Evolutionary conservation across 257 asterid genomes (phyloP).

Genomic region (Solanum paucissectum): DNA sequence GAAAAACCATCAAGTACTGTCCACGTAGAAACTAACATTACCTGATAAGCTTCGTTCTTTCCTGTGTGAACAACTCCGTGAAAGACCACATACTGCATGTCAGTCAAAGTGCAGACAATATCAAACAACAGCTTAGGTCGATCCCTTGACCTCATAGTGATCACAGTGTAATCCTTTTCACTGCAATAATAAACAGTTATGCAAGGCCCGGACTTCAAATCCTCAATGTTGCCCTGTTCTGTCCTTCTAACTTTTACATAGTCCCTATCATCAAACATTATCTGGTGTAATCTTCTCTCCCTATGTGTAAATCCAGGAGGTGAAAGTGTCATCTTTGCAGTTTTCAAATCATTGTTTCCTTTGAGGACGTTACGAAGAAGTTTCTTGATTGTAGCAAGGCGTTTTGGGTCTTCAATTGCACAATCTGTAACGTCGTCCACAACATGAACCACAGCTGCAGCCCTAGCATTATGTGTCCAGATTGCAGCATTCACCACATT

Average conservation of each 20-base stretch:
- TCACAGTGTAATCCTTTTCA: conserved; percentile 61
- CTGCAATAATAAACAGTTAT: conserved; percentile 47
- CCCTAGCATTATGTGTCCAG: conserved; percentile 75
- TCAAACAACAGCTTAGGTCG: conserved; percentile 81
- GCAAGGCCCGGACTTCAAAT: conserved; percentile 36
- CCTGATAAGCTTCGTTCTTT: conserved; percentile 70
- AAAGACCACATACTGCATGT: conserved; percentile 75
- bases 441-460: conserved; percentile 76
- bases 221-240: conserved; percentile 15
- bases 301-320: conserved; percentile 57
- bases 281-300: conserved; percentile 80
- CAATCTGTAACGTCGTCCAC: conserved; percentile 34
- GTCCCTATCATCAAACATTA: conserved; percentile 80
- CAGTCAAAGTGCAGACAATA: conserved; percentile 67
- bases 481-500: conserved; percentile 67
- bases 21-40: neutral
- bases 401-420: conserved; percentile 55
- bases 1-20: neutral
- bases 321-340: conserved; percentile 58
- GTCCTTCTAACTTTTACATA: conserved; percentile 32
- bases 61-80: conserved; percentile 77
- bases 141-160: conserved; percentile 62
- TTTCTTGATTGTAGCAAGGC: conserved; percentile 39
- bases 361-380: conserved; percentile 48
- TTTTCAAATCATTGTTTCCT: conserved; percentile 41